Evolutionary conservation across 768 basidiomycete species (phyloP).

Genomic region (Russula emetica): DNA sequence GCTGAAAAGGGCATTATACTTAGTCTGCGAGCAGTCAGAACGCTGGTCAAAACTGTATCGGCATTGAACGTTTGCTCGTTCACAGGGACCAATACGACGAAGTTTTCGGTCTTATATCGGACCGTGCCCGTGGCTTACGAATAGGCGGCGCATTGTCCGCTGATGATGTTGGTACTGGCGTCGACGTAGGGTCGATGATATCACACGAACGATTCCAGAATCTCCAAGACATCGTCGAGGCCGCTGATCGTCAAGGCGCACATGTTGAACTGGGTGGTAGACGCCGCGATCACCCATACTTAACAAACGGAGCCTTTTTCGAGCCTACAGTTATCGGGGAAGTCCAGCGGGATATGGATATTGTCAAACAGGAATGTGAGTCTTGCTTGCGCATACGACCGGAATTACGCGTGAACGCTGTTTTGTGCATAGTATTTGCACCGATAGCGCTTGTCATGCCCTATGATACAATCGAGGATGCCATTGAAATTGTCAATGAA

Average conservation of each 20-base stretch:
- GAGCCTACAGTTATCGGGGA: slow-evolving; percentile 81
- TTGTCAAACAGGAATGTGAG: slow-evolving; percentile 78
- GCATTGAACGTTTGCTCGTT: slow-evolving; percentile 89
- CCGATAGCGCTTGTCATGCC: slow-evolving; percentile 85
- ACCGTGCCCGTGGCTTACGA: slow-evolving; percentile 67
- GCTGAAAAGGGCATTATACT: neutral
- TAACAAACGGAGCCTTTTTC: slow-evolving; percentile 77
- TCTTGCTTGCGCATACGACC: slow-evolving; percentile 22
- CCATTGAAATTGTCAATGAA: slow-evolving; percentile 81
- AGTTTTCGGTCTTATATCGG: slow-evolving; percentile 59
- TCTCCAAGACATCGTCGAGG: slow-evolving; percentile 61
- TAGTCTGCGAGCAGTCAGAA: slow-evolving; percentile 61
- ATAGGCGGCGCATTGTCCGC: slow-evolving; percentile 69
- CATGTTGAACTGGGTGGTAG: slow-evolving; percentile 58
- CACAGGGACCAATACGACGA: slow-evolving; percentile 73
- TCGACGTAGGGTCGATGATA: slow-evolving; percentile 71
- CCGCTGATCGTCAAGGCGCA: slow-evolving; percentile 69
- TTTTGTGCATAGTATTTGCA: slow-evolving; percentile 66
- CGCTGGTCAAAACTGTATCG: slow-evolving; percentile 94
- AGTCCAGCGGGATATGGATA: slow-evolving; percentile 63
- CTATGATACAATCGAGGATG: slow-evolving; percentile 81
- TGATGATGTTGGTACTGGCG: slow-evolving; percentile 64
- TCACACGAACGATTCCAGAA: slow-evolving; percentile 43
- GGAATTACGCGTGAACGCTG: slow-evolving; percentile 17
- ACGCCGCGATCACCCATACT: slow-evolving; percentile 59